A percentile compares a stretch with the other conserved stretches of the same genome.
phyloP scores from a whole-genome alignment of 2,329 filamentous ascomycete species.

The Alternaria conjuncta region DNA sequence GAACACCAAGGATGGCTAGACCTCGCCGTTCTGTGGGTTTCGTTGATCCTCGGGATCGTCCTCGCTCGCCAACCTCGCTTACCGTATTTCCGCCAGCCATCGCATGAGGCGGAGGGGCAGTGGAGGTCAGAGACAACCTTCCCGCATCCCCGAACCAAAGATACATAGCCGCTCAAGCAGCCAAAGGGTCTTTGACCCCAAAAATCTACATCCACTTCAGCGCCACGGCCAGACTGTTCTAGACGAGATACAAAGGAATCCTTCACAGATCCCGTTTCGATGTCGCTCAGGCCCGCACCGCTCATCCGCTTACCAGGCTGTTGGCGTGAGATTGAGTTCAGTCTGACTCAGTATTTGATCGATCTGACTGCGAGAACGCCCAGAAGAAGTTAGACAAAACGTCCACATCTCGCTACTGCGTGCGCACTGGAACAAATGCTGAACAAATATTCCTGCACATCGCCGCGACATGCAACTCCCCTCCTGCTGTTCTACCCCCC shows the following conservation, averaged over 20 bases:
- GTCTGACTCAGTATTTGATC: slow-evolving; percentile 1
- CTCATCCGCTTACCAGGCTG: slow-evolving; percentile 4
- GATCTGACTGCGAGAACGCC: not conserved
- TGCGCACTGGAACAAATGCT: not conserved
- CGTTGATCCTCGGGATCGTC: not conserved
- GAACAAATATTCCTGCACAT: not conserved
- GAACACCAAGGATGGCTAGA: not conserved
- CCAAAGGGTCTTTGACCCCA: not conserved
- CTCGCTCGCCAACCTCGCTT: not conserved
- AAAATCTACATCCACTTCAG: not conserved
- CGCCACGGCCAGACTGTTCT: not conserved
- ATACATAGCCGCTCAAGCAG: not conserved
- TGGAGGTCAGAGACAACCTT: not conserved
- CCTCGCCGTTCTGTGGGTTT: not conserved
- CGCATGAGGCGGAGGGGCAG: not conserved
- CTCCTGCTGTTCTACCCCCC: not conserved
- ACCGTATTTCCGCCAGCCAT: not conserved
- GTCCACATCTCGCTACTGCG: not conserved
- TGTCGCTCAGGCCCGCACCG: not conserved
- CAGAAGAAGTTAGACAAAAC: not conserved
- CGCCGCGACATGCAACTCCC: not conserved
- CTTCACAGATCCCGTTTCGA: not conserved
- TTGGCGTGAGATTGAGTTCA: not conserved
- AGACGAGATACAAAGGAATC: not conserved
- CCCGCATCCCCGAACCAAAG: not conserved